Evolutionary conservation across 257 asterid genomes (phyloP).

Genomic region (Fraxinus quadrangulata): DNA sequence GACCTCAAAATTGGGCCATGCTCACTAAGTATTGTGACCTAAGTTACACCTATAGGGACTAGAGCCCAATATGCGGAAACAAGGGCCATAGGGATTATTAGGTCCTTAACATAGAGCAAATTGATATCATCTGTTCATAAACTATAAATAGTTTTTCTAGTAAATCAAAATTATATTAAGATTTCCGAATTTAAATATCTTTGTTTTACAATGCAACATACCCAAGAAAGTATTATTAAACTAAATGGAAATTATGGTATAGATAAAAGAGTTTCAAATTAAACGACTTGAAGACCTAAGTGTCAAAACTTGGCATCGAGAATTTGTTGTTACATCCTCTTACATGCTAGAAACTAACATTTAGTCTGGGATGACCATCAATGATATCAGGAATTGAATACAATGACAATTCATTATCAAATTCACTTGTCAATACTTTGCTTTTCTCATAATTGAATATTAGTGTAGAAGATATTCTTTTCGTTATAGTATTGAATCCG

Average conservation of each 20-base stretch:
- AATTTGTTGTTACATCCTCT: slow-evolving; percentile 7
- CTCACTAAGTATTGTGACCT: background rate
- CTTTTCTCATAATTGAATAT: slow-evolving; percentile 24
- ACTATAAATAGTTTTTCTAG: background rate
- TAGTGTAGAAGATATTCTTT: slow-evolving; percentile 36
- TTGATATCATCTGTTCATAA: background rate
- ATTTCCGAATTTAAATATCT: background rate
- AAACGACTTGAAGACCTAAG: background rate
- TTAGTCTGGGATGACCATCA: slow-evolving; percentile 68
- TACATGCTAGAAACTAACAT: background rate
- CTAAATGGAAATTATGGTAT: background rate
- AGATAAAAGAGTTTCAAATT: background rate
- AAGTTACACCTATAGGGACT: background rate
- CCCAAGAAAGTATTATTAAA: background rate
- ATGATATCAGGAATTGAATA: slow-evolving; percentile 67
- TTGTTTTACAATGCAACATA: background rate
- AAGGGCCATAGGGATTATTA: too few relatives aligned
- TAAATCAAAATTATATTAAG: background rate
- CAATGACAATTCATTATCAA: slow-evolving; percentile 32
- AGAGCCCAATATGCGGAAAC: background rate
- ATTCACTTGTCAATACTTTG: slow-evolving; percentile 34
- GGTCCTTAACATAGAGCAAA: background rate
- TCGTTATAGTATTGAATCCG: slow-evolving; percentile 19
- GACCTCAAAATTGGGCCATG: background rate
- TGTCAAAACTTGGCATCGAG: slow-evolving; percentile 21